Evolutionary conservation across 2,329 filamentous ascomycete genomes (phyloP).

Genomic region (Arthrobotrys conoides): DNA sequence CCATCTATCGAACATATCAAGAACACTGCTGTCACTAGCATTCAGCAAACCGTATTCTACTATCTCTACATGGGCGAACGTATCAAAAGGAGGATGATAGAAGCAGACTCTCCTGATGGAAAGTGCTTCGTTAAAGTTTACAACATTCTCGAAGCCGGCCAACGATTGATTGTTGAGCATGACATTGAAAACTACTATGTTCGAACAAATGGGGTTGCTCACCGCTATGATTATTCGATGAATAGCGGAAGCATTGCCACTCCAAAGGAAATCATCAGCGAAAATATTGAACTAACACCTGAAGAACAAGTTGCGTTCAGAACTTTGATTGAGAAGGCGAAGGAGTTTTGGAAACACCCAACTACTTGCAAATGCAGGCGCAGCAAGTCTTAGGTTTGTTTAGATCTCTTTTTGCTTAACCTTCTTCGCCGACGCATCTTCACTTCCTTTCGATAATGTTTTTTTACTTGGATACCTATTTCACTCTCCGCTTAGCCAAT

Average conservation of each 20-base stretch:
- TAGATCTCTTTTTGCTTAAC: background rate
- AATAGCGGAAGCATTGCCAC: constrained; percentile 25
- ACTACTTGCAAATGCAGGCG: constrained; percentile 32
- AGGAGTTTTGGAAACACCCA: constrained; percentile 39
- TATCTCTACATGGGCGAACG: constrained; percentile 34
- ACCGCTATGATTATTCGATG: constrained; percentile 41
- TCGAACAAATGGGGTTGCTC: constrained; percentile 38
- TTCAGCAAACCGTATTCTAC: constrained; percentile 53
- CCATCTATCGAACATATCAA: constrained; percentile 51
- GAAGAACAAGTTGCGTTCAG: constrained; percentile 38
- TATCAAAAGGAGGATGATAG: constrained; percentile 33
- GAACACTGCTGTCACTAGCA: constrained; percentile 2
- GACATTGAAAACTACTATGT: constrained; percentile 21
- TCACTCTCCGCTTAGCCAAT: background rate
- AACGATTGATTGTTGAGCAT: constrained; percentile 42
- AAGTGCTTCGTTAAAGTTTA: constrained; percentile 38
- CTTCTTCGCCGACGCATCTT: background rate
- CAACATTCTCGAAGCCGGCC: constrained; percentile 43
- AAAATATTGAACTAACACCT: constrained; percentile 11
- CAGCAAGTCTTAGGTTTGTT: background rate
- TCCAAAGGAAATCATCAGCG: background rate
- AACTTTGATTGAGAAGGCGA: constrained; percentile 33
- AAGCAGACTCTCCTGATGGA: constrained; percentile 9
- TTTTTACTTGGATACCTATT: background rate
- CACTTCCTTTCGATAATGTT: background rate